Conservation (phyloP, 1,139 yeast genomes). For the Taphrina confusa region DNA sequence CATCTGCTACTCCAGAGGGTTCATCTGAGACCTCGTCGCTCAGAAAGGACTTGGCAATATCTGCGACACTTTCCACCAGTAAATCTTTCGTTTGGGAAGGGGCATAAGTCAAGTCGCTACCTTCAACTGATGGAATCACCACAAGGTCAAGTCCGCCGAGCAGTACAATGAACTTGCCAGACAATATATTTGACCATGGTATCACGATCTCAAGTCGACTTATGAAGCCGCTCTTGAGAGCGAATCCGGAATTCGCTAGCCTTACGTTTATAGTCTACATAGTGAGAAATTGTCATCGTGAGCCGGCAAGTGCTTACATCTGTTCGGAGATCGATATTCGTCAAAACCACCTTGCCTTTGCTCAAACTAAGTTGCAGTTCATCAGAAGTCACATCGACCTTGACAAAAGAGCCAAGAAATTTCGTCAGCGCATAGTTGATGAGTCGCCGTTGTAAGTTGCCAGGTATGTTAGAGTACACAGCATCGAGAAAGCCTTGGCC, state of each 20-base stretch:
- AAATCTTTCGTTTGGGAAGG: background rate
- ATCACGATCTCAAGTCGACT: slow-evolving; percentile 8
- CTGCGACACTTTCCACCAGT: background rate
- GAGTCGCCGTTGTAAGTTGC: slow-evolving; percentile 21
- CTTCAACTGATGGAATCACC: background rate
- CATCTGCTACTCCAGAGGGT: slow-evolving; percentile 21
- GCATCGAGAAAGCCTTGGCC: slow-evolving; percentile 13
- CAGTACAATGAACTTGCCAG: slow-evolving; percentile 7
- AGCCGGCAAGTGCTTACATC: slow-evolving; percentile 1
- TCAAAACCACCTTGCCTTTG: slow-evolving; percentile 13
- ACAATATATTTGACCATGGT: slow-evolving; percentile 25
- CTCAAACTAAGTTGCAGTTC: slow-evolving; percentile 18
- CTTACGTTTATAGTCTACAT: slow-evolving; percentile 5
- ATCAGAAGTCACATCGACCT: slow-evolving; percentile 4
- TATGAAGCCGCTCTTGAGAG: slow-evolving; percentile 4
- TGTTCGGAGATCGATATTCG: slow-evolving; percentile 15
- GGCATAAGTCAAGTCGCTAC: background rate
- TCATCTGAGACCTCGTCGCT: slow-evolving; percentile 5
- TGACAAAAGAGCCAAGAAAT: slow-evolving; percentile 15
- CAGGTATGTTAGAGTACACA: slow-evolving; percentile 2
- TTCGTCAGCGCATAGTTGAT: slow-evolving; percentile 11
- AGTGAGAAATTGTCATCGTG: background rate
- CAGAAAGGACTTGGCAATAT: slow-evolving; percentile 12
- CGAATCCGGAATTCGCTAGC: slow-evolving; percentile 7
- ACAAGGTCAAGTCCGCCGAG: slow-evolving; percentile 9